phyloP scores from a whole-genome alignment of 345 rosid species.

The Populus davidiana region DNA sequence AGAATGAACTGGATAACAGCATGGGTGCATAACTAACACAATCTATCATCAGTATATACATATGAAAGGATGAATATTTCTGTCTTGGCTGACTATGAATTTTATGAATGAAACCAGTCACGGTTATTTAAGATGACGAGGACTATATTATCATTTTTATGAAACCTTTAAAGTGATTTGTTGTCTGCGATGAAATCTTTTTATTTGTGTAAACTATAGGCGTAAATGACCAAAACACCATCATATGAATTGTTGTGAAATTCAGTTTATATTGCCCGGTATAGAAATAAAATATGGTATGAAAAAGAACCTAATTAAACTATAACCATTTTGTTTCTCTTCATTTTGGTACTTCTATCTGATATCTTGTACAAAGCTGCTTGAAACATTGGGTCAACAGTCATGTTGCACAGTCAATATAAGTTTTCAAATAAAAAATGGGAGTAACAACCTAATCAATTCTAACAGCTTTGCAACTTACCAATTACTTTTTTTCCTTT shows the following conservation, averaged over 20 bases:
- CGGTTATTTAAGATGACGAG: neutral
- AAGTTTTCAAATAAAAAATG: neutral
- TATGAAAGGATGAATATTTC: neutral
- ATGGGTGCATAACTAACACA: neutral
- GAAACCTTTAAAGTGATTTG: neutral
- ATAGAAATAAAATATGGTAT: neutral
- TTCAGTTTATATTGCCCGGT: neutral
- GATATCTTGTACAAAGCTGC: neutral
- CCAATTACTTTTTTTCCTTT: constrained; percentile 81
- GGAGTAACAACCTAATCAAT: neutral
- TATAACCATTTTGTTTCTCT: neutral
- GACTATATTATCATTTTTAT: neutral
- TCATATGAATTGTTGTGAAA: neutral
- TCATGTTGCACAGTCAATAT: neutral
- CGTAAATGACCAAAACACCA: neutral
- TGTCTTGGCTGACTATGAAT: neutral
- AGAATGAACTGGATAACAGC: neutral
- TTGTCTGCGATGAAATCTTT: neutral
- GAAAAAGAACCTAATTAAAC: neutral
- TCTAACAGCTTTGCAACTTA: constrained; percentile 30
- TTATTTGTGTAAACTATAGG: neutral
- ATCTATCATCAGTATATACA: neutral
- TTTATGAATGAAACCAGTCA: neutral
- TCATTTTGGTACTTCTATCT: neutral
- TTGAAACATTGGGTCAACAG: neutral